Conservation (phyloP, 1,139 yeast genomes). For the Yamadazyma sp. region DNA sequence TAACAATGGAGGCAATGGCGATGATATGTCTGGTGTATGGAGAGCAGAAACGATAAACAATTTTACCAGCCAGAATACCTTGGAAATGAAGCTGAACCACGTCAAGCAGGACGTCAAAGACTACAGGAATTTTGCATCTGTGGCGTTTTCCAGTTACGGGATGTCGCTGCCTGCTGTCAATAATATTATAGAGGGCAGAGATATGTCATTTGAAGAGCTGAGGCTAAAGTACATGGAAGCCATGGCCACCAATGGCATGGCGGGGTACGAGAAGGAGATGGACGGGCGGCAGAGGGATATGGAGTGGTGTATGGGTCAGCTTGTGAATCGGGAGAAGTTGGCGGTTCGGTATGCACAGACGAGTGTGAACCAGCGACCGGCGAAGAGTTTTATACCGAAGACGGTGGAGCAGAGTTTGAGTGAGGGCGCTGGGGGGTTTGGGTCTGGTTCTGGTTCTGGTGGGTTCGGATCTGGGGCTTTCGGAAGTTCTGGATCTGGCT, state of each 20-base stretch:
- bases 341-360: constrained; percentile 61
- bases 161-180: constrained; percentile 26
- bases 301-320: constrained; percentile 39
- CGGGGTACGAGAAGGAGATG: constrained; percentile 40
- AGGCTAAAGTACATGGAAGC: constrained; percentile 51
- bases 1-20: constrained; percentile 2
- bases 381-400: constrained; percentile 41
- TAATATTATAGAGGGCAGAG: constrained; percentile 50
- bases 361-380: constrained; percentile 33
- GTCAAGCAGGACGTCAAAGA: constrained; percentile 16
- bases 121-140: constrained; percentile 9
- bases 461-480: constrained; percentile 8
- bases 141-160: constrained; percentile 26
- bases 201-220: constrained; percentile 57
- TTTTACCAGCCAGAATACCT: constrained; percentile 13
- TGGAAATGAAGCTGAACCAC: constrained; percentile 13
- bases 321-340: constrained; percentile 40
- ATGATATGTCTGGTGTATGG: constrained; percentile 3
- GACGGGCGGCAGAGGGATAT: constrained; percentile 46
- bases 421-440: constrained; percentile 13
- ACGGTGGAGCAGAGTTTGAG: constrained; percentile 26
- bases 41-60: constrained; percentile 10
- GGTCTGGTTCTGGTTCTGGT: constrained; percentile 7
- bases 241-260: constrained; percentile 29
- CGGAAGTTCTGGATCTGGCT: constrained; percentile 7